Percentiles rank a stretch among this genome's conserved stretches.
Evolutionary conservation across 331 rosid species (phyloP).

Genomic region (Pyrus hybrid): DNA sequence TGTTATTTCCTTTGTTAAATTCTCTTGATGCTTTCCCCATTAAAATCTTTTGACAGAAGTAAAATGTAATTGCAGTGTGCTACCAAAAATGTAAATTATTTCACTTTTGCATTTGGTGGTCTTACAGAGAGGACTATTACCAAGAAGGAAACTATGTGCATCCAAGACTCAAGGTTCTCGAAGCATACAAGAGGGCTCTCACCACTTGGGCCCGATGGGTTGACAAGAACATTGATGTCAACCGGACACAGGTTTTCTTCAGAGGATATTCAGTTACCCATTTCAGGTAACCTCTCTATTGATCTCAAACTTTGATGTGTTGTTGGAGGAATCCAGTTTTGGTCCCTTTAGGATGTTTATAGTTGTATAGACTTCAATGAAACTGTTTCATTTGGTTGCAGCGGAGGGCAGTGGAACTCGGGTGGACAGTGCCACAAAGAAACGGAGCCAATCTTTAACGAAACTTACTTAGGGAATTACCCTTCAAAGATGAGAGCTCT

Average conservation of each 20-base stretch:
- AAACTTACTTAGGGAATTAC: constrained; percentile 42
- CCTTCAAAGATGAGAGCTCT: constrained; percentile 82
- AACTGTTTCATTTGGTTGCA: constrained; percentile 31
- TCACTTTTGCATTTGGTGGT: constrained; percentile 6
- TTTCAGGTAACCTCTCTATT: constrained; percentile 56
- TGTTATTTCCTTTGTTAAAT: neutral
- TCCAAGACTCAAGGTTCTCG: constrained; percentile 69
- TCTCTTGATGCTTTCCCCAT: neutral
- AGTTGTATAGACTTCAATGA: neutral
- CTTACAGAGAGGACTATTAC: constrained; percentile 75
- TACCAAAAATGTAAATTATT: neutral
- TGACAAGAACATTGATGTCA: constrained; percentile 45
- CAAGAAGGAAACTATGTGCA: constrained; percentile 80
- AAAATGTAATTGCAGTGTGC: neutral
- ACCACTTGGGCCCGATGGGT: constrained; percentile 88
- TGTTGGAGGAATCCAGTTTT: neutral
- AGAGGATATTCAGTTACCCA: constrained; percentile 86
- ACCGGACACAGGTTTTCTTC: constrained; percentile 70
- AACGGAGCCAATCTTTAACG: constrained; percentile 57
- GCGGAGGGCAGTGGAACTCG: constrained; percentile 97
- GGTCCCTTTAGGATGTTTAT: neutral
- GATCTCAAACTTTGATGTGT: neutral
- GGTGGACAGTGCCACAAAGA: constrained; percentile 89
- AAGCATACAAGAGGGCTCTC: constrained; percentile 75
- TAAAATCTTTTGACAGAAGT: neutral